Evolutionary conservation across 2,329 filamentous ascomycete species (phyloP), one percentile per base, ranked within the genome.

Genomic region (Boeremia exigua): DNA sequence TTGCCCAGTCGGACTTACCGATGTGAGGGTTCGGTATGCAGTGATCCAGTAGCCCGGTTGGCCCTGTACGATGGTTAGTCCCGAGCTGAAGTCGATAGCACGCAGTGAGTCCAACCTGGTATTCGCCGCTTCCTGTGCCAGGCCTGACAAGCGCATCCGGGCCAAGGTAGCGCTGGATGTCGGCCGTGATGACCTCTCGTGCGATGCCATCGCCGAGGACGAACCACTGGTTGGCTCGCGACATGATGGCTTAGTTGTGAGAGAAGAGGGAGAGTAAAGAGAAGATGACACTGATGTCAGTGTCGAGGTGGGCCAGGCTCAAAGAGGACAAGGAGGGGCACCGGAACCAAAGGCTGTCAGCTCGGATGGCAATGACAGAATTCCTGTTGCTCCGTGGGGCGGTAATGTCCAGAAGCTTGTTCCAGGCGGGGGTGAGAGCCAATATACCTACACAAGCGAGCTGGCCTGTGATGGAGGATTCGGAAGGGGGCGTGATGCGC

Each of bases 111-210:
- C 75, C 72, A 64, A 81, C 78, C 72, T 79, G 73, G 65, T 79
- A 73, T 53, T 79, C 76, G 51, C 75, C 78, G 56, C 70, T 78
- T 63, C 78, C 78, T 43, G 70, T 62, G 44, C 80, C 80, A 36
- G 80, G 80, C 63, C 77, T 75, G 39, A 81, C 79, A 54, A 80
- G 79, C 44, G 80, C 80, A 73, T 82, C 80, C 58, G 78, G 78
- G 48, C 80, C 80, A 53, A 82, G 68, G 63, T 81, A 82, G 65
- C 79, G 76, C 70, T 81, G 79, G 63, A 82, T 82, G 70, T 82
- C 80, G 61, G 79, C 79, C 43, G 79, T 80, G 61, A 82, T 82
- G 69, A 82, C 80, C 70, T 81, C 77, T 66, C 80, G 70, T 54
- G 79, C 77, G 65, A 82, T 82, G 69, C 80, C 80, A 43, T 81